These are phyloP conservation scores for Malassezia brasiliensis DNA, from an alignment of 1,284 basidiomycete species.

Conservation along the genomic window DNA sequence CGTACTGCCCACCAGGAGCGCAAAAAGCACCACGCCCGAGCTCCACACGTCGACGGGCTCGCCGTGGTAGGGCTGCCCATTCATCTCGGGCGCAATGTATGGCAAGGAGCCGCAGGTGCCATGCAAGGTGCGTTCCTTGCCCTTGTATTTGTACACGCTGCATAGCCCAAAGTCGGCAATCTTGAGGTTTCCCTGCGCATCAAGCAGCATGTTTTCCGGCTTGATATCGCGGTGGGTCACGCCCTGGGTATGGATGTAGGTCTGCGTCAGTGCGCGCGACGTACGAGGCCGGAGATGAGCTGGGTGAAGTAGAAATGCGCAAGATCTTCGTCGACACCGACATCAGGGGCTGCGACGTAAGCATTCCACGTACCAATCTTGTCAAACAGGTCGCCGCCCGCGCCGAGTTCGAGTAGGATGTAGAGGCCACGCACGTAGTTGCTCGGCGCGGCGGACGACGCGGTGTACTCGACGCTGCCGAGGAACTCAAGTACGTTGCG, in stretches of 20 bases:
- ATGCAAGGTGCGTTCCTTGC: slow-evolving; percentile 55
- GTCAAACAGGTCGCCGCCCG: slow-evolving; percentile 91
- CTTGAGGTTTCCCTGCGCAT: slow-evolving; percentile 61
- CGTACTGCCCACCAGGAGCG: slow-evolving; percentile 67
- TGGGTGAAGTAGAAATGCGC: slow-evolving; percentile 88
- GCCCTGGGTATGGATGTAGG: slow-evolving; percentile 65
- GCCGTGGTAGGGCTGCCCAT: slow-evolving; percentile 61
- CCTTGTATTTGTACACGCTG: slow-evolving; percentile 80
- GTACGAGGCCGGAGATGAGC: slow-evolving; percentile 63
- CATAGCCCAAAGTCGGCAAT: slow-evolving; percentile 93
- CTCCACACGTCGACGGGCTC: slow-evolving; percentile 92
- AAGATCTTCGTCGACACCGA: slow-evolving; percentile 75
- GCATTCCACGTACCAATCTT: slow-evolving; percentile 69
- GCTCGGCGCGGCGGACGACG: slow-evolving; percentile 25
- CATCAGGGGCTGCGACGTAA: slow-evolving; percentile 56
- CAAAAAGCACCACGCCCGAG: slow-evolving; percentile 88
- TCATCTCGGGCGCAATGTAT: slow-evolving; percentile 77
- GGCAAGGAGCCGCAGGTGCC: slow-evolving; percentile 78
- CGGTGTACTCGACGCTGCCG: slow-evolving; percentile 52
- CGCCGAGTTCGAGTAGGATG: slow-evolving; percentile 82
- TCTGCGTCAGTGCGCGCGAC: slow-evolving; percentile 46
- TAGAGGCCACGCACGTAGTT: slow-evolving; percentile 58
- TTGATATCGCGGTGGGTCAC: slow-evolving; percentile 51
- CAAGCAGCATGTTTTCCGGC: slow-evolving; percentile 51
- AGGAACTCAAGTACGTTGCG: slow-evolving; percentile 74